These are phyloP conservation scores for Lecanicillium sp. DNA, from an alignment of 2,329 filamentous ascomycete species.

Conservation along the genomic window DNA sequence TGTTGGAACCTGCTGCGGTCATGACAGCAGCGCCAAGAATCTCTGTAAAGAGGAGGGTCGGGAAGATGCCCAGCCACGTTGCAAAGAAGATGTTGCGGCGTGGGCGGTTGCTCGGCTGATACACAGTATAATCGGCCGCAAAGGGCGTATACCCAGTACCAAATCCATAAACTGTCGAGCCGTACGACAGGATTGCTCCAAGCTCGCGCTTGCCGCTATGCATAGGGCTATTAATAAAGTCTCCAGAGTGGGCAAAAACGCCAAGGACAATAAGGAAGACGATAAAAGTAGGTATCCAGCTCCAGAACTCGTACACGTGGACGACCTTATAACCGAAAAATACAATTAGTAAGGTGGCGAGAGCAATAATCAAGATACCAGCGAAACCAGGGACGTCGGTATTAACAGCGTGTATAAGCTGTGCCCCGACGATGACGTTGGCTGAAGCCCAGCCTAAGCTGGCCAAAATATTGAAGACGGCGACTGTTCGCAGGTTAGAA, in stretches of 20 bases:
- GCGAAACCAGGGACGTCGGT: slow-evolving; percentile 58
- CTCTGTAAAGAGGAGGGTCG: slow-evolving; percentile 64
- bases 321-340: slow-evolving; percentile 71
- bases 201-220: slow-evolving; percentile 50
- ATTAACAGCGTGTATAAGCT: slow-evolving; percentile 66
- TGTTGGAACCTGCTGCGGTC: slow-evolving; percentile 38
- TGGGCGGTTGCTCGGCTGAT: slow-evolving; percentile 54
- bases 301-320: slow-evolving; percentile 65
- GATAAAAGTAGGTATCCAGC: slow-evolving; percentile 64
- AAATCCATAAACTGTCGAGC: slow-evolving; percentile 64
- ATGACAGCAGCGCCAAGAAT: slow-evolving; percentile 64
- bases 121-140: slow-evolving; percentile 69
- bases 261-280: slow-evolving; percentile 65
- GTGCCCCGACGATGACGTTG: slow-evolving; percentile 68
- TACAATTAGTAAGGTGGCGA: slow-evolving; percentile 59
- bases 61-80: slow-evolving; percentile 60
- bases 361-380: slow-evolving; percentile 63
- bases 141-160: slow-evolving; percentile 67
- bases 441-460: slow-evolving; percentile 68
- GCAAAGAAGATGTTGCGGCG: slow-evolving; percentile 55
- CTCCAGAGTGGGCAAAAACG: slow-evolving; percentile 58
- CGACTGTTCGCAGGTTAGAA: slow-evolving; percentile 38
- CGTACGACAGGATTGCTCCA: slow-evolving; percentile 59
- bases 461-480: slow-evolving; percentile 61
- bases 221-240: slow-evolving; percentile 56